Evolutionary conservation across 495 filamentous ascomycete genomes (phyloP).

Genomic region (Neurospora cerealis): DNA sequence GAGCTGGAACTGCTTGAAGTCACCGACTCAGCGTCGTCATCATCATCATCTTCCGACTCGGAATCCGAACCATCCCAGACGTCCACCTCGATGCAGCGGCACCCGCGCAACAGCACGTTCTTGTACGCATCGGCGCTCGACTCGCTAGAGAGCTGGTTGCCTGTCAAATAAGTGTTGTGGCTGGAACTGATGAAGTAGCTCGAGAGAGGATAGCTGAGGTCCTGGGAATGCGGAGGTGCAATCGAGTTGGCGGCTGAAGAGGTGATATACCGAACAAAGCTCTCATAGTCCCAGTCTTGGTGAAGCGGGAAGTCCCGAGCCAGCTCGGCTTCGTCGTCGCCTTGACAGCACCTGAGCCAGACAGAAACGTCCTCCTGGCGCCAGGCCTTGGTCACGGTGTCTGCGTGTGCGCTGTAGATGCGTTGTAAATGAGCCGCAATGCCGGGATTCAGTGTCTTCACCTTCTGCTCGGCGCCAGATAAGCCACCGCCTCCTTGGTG

Average conservation of each 20-base stretch:
- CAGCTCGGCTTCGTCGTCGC: slow-evolving; percentile 21
- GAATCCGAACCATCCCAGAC: slow-evolving; percentile 78
- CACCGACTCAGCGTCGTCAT: slow-evolving; percentile 7
- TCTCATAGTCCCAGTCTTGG: slow-evolving; percentile 32
- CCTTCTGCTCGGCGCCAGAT: slow-evolving; percentile 13
- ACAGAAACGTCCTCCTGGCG: slow-evolving; percentile 23
- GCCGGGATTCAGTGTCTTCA: slow-evolving; percentile 20
- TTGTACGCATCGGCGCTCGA: slow-evolving; percentile 75
- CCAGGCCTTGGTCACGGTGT: slow-evolving; percentile 20
- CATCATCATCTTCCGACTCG: slow-evolving; percentile 27
- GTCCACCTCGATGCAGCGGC: slow-evolving; percentile 90
- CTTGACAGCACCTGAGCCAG: slow-evolving; percentile 29
- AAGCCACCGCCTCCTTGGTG: slow-evolving; percentile 31
- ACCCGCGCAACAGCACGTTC: slow-evolving; percentile 72
- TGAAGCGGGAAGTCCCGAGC: slow-evolving; percentile 9
- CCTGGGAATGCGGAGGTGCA: slow-evolving; percentile 28
- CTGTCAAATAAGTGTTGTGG: slow-evolving; percentile 91
- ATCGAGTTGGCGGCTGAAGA: slow-evolving; percentile 40
- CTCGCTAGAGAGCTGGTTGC: slow-evolving; percentile 82
- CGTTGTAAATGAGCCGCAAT: slow-evolving; percentile 27
- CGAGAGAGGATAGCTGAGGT: slow-evolving; percentile 58
- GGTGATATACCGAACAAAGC: slow-evolving; percentile 52
- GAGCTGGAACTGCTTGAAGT: slow-evolving; percentile 12
- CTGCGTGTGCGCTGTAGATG: slow-evolving; percentile 28
- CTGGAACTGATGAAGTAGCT: slow-evolving; percentile 88